These are phyloP conservation scores for Macadamia integrifolia DNA, from an alignment of 164 flowering plant species.

Conservation along the genomic window DNA sequence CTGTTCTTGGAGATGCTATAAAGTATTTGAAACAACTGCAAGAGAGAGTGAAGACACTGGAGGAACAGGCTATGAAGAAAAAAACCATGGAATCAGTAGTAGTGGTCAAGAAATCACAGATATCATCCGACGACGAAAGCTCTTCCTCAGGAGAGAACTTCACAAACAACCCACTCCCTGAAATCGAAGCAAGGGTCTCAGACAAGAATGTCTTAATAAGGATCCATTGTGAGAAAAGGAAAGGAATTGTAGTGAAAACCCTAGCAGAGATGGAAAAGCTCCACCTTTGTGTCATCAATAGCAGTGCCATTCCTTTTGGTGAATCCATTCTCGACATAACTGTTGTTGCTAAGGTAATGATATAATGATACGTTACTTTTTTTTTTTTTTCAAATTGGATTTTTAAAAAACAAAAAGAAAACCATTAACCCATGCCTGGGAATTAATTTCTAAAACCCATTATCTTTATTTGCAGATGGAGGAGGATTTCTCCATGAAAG, in stretches of 20 bases:
- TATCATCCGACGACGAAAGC: slow-evolving; percentile 33
- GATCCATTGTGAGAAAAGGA: slow-evolving; percentile 70
- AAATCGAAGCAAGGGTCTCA: slow-evolving; percentile 76
- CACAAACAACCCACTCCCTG: slow-evolving; percentile 50
- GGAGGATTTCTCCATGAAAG: slow-evolving; percentile 38
- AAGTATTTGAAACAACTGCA: slow-evolving; percentile 81
- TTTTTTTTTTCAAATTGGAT: no score
- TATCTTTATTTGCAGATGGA: slow-evolving; percentile 50
- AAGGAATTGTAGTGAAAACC: slow-evolving; percentile 51
- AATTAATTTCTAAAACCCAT: not conserved
- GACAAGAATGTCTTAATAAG: slow-evolving; percentile 63
- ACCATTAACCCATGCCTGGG: no score
- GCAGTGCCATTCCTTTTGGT: slow-evolving; percentile 57
- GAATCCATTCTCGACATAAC: slow-evolving; percentile 56
- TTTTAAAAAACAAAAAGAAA: no score
- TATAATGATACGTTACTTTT: no score
- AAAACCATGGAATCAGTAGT: slow-evolving; percentile 57
- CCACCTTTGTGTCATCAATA: slow-evolving; percentile 48
- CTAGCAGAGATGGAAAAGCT: slow-evolving; percentile 59
- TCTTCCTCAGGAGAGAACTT: slow-evolving; percentile 35
- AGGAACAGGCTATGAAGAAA: slow-evolving; percentile 58
- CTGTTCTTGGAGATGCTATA: slow-evolving; percentile 88
- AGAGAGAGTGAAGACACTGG: slow-evolving; percentile 63
- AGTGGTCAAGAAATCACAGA: slow-evolving; percentile 51
- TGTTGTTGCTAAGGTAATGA: slow-evolving; percentile 63